These are phyloP conservation scores for Coniella lustricola DNA, from an alignment of 2,329 filamentous ascomycete species.

Conservation along the genomic window DNA sequence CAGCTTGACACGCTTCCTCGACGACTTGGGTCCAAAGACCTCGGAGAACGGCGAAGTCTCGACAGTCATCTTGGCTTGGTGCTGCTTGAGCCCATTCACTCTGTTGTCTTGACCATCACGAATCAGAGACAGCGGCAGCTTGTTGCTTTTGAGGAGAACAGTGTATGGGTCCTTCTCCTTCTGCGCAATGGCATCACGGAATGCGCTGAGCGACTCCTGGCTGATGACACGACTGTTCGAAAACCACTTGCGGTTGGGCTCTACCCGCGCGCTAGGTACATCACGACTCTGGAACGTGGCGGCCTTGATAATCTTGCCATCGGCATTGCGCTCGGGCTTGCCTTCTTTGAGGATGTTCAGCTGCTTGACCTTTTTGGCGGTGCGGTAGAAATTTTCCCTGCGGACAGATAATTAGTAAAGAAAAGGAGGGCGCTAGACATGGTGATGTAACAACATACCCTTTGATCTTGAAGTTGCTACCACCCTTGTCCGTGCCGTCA, in stretches of 20 bases:
- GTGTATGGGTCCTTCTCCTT: conserved; percentile 85
- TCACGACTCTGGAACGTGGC: conserved; percentile 51
- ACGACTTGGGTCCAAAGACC: conserved; percentile 88
- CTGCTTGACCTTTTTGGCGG: conserved; percentile 80
- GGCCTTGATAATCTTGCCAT: conserved; percentile 77
- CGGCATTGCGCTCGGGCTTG: conserved; percentile 71
- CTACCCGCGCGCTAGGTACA: conserved; percentile 19
- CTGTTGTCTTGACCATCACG: conserved; percentile 57
- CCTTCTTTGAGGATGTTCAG: conserved; percentile 89
- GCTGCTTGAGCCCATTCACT: conserved; percentile 81
- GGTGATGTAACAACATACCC: conserved; percentile 27
- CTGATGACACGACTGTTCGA: conserved; percentile 86
- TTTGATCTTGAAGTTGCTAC: conserved; percentile 87
- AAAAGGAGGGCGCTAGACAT: background rate
- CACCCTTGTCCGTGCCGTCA: conserved; percentile 63
- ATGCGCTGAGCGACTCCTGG: conserved; percentile 71
- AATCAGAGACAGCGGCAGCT: conserved; percentile 92
- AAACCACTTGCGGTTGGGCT: conserved; percentile 80
- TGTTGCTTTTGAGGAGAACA: conserved; percentile 93
- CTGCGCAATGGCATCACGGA: conserved; percentile 87
- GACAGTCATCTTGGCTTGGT: conserved; percentile 83
- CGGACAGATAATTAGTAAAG: background rate
- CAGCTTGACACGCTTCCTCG: conserved; percentile 87
- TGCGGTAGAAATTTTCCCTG: conserved; percentile 26
- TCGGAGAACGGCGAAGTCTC: conserved; percentile 80